Evolutionary conservation across 2,329 filamentous ascomycete species (phyloP).

Genomic region (Exophiala calicioides): DNA sequence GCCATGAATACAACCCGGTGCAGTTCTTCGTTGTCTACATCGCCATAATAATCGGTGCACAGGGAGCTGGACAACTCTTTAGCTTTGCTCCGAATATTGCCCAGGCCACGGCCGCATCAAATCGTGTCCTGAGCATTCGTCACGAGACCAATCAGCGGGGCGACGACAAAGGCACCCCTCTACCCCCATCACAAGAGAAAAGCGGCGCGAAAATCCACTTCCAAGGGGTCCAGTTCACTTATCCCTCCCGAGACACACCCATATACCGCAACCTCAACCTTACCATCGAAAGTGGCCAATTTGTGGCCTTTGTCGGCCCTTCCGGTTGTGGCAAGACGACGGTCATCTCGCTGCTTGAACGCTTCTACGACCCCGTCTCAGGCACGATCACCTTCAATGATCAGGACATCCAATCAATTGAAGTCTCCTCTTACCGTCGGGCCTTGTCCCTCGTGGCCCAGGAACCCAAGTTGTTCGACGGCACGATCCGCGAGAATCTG

Average conservation of each 20-base stretch:
- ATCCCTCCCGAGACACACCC: conserved; percentile 36
- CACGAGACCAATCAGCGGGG: conserved; percentile 4
- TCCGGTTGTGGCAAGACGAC: conserved; percentile 53
- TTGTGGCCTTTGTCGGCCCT: conserved; percentile 50
- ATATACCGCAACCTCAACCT: conserved; percentile 38
- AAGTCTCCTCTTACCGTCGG: conserved; percentile 36
- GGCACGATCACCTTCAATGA: conserved; percentile 43
- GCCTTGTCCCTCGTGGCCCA: conserved; percentile 43
- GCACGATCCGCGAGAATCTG: conserved; percentile 51
- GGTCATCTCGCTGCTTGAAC: conserved; percentile 48
- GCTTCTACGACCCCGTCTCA: conserved; percentile 47
- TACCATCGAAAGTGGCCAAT: conserved; percentile 42
- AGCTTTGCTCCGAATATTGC: conserved; percentile 62
- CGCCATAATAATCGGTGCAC: conserved; percentile 66
- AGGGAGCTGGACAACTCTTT: conserved; percentile 67
- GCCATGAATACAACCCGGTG: conserved; percentile 48
- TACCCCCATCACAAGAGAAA: conserved; percentile 10
- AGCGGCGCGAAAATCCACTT: conserved; percentile 38
- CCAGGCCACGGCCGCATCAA: conserved; percentile 41
- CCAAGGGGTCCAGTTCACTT: conserved; percentile 40
- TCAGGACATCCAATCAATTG: conserved; percentile 34
- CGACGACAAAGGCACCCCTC: conserved; percentile 61
- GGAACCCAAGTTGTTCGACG: conserved; percentile 49
- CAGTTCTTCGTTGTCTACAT: conserved; percentile 64
- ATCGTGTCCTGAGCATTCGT: conserved; percentile 39